Evolutionary conservation across 441 rosid species (phyloP), one percentile per base, ranked within the genome.

Genomic region (Pelargonium australe): DNA sequence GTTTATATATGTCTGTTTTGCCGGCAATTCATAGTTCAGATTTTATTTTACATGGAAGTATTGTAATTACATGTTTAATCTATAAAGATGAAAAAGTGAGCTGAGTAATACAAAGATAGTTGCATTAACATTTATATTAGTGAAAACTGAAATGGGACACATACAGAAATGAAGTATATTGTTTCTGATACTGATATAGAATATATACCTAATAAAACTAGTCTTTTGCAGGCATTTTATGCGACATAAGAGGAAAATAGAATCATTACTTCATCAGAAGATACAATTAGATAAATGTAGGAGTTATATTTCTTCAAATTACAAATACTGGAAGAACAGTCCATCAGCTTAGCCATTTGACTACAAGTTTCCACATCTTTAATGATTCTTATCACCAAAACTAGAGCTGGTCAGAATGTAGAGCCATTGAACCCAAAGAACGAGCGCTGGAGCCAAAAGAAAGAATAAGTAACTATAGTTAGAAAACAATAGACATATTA

Each of bases 391-490:
- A 7, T 49, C 66, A 20, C 63, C 17, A 20, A 11, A 10, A 14
- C 37, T 64, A 61, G 13, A 40, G 72, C 70, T 64, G 61, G 16
- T 89, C 82, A 89, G 85, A 89, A 89, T 9, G 96, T 91, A 49
- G 94, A 87, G 68, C 94, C 97, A 23, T 88, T 89, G 70, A 80
- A 91, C 70, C 97, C 94, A 16, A 89, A 77, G 85, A 87, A 86
- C 3, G 96, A 75, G 72, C 87, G 80, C 96, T 91, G 89, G 65
- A 70, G 13, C 49, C 60, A 63, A 57, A 55, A 40, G n/a, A 64
- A 40, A 73, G 1, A 20, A 8, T 10, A 58, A 63, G 2, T 69
- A 68, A 20, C 53, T n/a, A 41, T 44, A 2, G 14, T 19, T 40
- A 63, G 17, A 25, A 40, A 31, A 55, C 10, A 40, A 44, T 5